Evolutionary conservation across 257 asterid species (phyloP), one percentile per base, ranked within the genome.

Genomic region (Salvia hispanica): DNA sequence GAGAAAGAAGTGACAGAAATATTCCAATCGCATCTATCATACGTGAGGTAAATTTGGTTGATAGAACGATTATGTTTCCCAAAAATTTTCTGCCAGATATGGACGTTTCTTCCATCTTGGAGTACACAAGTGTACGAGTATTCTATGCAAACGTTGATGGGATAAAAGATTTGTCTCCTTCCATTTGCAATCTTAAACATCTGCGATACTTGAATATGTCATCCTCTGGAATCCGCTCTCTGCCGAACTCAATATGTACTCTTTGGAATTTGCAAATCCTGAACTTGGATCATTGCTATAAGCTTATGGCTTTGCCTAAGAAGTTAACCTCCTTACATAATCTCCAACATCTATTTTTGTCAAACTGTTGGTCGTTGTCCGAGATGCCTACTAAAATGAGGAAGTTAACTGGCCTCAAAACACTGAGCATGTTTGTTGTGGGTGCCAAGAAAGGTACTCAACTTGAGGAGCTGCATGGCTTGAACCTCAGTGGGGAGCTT

Each of bases 231-330:
- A 25, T 77, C 18, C 57, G 15, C n/a, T 64, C 57, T 6, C 69
- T 77, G 4, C 80, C 83, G 2, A 36, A 36, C 31, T 58, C 76
- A 34, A 6, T 80, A 51, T 75, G 72, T 53, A 51, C 54, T 62
- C 78, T 78, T 21, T 59, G 67, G 83, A 82, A 82, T 31, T 53
- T 79, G 68, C 66, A 82, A 59, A 31, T 64, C 21, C 62, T 82
- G 57, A 71, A 64, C 44, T 66, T 78, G 42, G 13, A 67, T 21
- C 0, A 2, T 7, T 78, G 86, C 21, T 0, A 0, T 0, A 0
- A 4, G 2, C 84, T 79, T 64, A 58, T 6, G 37, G n/a, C 14
- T 0, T 64, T 79, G 48, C 86, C 86, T 37, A 73, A 67, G 50
- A 47, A 57, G 4, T 45, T 75, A 65, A 48, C 62, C 6, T 8